Evolutionary conservation across 2,329 filamentous ascomycete genomes (phyloP).

Genomic region (Phyllosticta citribraziliensis): DNA sequence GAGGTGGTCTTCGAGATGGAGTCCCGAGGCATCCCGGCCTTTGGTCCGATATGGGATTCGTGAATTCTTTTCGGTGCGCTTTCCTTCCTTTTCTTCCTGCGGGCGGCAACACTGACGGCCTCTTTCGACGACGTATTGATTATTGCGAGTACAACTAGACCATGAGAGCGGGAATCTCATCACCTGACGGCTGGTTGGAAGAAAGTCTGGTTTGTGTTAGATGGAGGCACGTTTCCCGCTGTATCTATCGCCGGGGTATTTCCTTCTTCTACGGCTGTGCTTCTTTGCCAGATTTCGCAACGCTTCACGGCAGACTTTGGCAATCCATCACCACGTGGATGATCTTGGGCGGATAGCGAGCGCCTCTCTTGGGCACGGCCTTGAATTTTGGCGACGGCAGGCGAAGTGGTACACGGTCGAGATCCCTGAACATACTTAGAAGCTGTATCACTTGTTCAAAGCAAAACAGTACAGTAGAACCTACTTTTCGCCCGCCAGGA

Average conservation of each 20-base stretch:
- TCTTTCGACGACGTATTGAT: not conserved
- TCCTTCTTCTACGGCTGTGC: not conserved
- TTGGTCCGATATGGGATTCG: constrained; percentile 66
- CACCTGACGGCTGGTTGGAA: not conserved
- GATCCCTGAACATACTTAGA: not conserved
- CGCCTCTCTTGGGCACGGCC: not conserved
- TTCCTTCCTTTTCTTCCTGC: not conserved
- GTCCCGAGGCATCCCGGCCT: constrained; percentile 54
- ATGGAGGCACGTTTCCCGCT: not conserved
- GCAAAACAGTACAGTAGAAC: not conserved
- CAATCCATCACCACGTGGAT: not conserved
- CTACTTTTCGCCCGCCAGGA: not conserved
- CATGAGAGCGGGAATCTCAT: not conserved
- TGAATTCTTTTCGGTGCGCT: constrained; percentile 22
- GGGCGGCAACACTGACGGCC: not conserved
- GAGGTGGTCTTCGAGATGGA: constrained; percentile 62
- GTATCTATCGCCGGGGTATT: not conserved
- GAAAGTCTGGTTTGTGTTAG: not conserved
- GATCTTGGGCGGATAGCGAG: not conserved
- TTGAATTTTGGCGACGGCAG: not conserved
- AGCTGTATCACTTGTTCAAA: not conserved
- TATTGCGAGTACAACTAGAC: not conserved
- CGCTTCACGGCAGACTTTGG: not conserved
- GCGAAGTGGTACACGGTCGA: not conserved
- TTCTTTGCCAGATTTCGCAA: not conserved